These are phyloP conservation scores for Scleroderma citrinum DNA, from an alignment of 768 basidiomycete genomes.

Conservation along the genomic window DNA sequence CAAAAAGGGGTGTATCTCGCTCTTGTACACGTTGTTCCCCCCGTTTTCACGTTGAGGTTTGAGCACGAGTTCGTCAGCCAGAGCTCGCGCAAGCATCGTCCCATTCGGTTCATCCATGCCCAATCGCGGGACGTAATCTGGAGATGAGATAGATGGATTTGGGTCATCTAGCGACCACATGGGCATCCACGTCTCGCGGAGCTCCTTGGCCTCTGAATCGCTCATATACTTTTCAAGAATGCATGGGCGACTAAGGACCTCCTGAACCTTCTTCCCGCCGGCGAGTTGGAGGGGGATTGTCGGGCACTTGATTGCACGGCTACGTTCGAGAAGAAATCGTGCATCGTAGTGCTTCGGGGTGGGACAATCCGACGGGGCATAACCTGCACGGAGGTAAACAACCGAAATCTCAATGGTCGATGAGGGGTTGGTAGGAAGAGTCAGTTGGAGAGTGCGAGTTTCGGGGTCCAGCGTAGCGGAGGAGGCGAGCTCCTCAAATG, in stretches of 20 bases:
- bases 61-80: no score
- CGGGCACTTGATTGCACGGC: slow-evolving; percentile 89
- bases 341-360: slow-evolving; percentile 59
- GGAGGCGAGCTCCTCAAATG: slow-evolving; percentile 59
- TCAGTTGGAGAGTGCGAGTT: slow-evolving; percentile 39
- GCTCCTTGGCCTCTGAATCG: slow-evolving; percentile 25
- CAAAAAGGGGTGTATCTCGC: no score
- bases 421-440: slow-evolving; percentile 8
- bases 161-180: no score
- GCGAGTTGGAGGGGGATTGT: slow-evolving; percentile 89
- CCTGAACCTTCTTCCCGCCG: slow-evolving; percentile 93
- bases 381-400: slow-evolving; percentile 89
- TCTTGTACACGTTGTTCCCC: no score
- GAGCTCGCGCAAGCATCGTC: no score
- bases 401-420: slow-evolving; percentile 64
- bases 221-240: slow-evolving; percentile 39
- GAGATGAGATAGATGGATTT: no score
- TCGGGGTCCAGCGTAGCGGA: slow-evolving; percentile 50
- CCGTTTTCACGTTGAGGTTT: no score
- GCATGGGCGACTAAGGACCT: slow-evolving; percentile 70
- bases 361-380: slow-evolving; percentile 77
- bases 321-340: slow-evolving; percentile 74
- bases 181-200: no score
- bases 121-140: slow-evolving; percentile 40
- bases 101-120: no score